Base-by-base conservation (phyloP, 768 basidiomycete genomes). In the Collybiopsis confluens region DNA sequence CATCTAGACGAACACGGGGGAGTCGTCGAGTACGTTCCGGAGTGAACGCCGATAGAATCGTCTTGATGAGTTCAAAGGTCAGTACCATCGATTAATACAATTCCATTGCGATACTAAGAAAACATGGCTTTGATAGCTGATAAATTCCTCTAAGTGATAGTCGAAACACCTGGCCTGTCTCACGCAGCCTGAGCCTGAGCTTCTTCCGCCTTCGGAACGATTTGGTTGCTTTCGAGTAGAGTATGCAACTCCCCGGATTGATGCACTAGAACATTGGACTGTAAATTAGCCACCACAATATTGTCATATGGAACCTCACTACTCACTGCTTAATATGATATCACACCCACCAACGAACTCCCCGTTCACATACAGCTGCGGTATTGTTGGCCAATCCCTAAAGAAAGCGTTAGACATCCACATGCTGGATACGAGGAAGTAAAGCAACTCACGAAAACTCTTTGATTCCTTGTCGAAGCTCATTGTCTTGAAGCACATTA, bases 291-390 rank as follows among this genome's bases (percentile, higher is more conserved):
- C 52, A 38, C 36, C 33, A 7, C 28, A 18, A 26, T 46, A 44
- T 20, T 37, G 26, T 48, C n/a, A 16, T 28, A 45, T 52, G 45
- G 44, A 8, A 15, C 2, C 53, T 20, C 53, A 54, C 55, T 16
- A 83, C 92, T 72, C 63, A 94, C 92, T 97, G 59, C 83, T 81
- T 24, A 98, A 68, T 20, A 98, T 71, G 61, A 99, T 98, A 72
- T 99, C 96, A 68, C 95, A 97, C 50, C 96, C 97, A 28, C 96
- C 96, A 38, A 99, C 77, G 63, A 99, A 99, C 67, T 97, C 94
- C 4, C 95, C 96, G 51, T 90, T 85, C 33, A 98, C 78, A 64
- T 96, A 99, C 11, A 99, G 68, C 67, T 99, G 96, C 10, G 96
- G 96, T 59, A 99, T 86, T 18, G 96, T 99, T 13, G 96, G 96